Percentiles rank a stretch among this genome's conserved stretches.
Conservation (phyloP, 148 eudicot species). For the Linanthus parryae region DNA sequence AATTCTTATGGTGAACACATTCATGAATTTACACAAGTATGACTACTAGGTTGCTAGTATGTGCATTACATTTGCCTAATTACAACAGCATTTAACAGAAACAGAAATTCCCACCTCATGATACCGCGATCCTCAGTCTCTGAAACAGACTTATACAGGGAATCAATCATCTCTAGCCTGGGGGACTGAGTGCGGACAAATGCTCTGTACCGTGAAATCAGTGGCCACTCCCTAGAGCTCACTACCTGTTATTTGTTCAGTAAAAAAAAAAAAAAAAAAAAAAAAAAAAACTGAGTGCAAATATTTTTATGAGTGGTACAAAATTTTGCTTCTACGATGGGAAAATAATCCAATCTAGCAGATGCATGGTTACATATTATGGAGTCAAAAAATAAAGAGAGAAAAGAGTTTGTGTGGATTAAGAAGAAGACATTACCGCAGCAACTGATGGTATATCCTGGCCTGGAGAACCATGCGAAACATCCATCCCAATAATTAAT, state of each 20-base stretch:
- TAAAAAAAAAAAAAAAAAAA: neutral
- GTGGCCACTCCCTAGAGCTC: constrained; percentile 71
- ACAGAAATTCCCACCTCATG: constrained; percentile 33
- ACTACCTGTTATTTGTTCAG: constrained; percentile 51
- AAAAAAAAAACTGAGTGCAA: neutral
- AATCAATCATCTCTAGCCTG: constrained; percentile 70
- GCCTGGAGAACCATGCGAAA: constrained; percentile 55
- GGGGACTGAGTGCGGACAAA: constrained; percentile 71
- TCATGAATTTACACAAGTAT: no score
- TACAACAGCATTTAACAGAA: neutral
- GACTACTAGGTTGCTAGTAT: no score
- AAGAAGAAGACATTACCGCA: constrained; percentile 22
- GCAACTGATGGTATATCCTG: constrained; percentile 55
- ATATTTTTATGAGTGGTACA: neutral
- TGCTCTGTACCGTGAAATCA: constrained; percentile 66
- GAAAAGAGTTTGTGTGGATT: neutral
- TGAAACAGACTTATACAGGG: constrained; percentile 48
- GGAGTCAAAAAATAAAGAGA: neutral
- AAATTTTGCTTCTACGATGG: neutral
- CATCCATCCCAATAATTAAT: constrained; percentile 52
- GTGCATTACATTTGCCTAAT: no score
- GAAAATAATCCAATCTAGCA: no score
- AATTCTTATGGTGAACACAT: neutral
- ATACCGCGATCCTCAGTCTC: constrained; percentile 59
- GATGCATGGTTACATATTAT: neutral